Evolutionary conservation across 768 basidiomycete genomes (phyloP).

Genomic region (Kwoniella dendrophila): DNA sequence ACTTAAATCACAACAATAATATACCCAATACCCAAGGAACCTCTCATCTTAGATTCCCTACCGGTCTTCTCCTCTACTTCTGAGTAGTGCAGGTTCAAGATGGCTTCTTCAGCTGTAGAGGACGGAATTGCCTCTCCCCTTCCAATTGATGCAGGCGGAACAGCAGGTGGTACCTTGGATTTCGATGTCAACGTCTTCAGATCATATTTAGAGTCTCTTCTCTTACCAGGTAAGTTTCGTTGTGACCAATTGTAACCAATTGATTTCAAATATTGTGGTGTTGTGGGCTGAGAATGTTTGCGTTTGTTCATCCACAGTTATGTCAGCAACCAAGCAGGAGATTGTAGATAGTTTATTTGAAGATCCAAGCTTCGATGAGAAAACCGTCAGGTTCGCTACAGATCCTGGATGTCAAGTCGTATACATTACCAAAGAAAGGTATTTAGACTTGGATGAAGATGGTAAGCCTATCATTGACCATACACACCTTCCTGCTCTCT

Average conservation of each 20-base stretch:
- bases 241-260: not conserved
- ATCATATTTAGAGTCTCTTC: constrained; percentile 44
- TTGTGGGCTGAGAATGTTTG: not conserved
- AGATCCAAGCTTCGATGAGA: constrained; percentile 51
- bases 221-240: constrained; percentile 42
- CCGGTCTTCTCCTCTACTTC: too few species aligned
- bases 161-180: constrained; percentile 1
- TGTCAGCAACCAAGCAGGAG: constrained; percentile 46
- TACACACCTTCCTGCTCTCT: too few species aligned
- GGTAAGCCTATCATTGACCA: constrained; percentile 21
- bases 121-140: constrained; percentile 17
- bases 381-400: constrained; percentile 45
- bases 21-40: constrained; percentile 1
- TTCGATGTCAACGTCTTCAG: constrained; percentile 49
- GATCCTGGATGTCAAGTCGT: constrained; percentile 53
- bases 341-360: constrained; percentile 47
- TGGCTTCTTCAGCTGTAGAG: constrained; percentile 23
- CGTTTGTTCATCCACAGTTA: constrained; percentile 32
- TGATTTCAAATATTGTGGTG: too few species aligned
- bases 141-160: constrained; percentile 9
- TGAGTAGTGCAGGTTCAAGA: not conserved
- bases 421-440: constrained; percentile 49
- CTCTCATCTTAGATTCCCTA: too few species aligned
- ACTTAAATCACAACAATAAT: too few species aligned
- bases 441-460: constrained; percentile 35